Evolutionary conservation across 306 rosid species (phyloP).

Genomic region (Cicer bijugum): DNA sequence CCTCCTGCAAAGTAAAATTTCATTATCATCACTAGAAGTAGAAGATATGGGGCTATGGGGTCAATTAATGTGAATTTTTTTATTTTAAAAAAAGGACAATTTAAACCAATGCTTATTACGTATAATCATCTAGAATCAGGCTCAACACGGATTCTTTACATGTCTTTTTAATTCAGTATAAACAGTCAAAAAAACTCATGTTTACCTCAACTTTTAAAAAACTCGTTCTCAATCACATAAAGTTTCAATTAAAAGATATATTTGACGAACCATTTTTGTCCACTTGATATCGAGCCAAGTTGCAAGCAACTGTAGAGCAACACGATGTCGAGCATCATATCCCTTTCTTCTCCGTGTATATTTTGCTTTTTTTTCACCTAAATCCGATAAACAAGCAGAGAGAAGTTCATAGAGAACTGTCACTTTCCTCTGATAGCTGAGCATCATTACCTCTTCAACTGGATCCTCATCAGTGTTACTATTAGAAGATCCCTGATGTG

Average conservation of each 20-base stretch:
- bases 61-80: conserved; percentile 12
- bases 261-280: conserved; percentile 72
- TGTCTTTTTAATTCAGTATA: conserved; percentile 26
- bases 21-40: conserved; percentile 43
- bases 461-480: conserved; percentile 53
- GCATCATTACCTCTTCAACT: conserved; percentile 65
- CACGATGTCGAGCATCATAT: conserved; percentile 90
- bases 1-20: conserved; percentile 69
- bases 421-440: conserved; percentile 77
- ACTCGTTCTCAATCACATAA: conserved; percentile 18
- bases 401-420: conserved; percentile 78
- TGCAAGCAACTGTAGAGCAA: conserved; percentile 74
- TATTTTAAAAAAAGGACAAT: not conserved
- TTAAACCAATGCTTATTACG: not conserved
- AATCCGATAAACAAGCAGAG: conserved; percentile 82
- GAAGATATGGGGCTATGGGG: conserved; percentile 39
- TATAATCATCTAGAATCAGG: conserved; percentile 29
- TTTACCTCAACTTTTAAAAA: conserved; percentile 35
- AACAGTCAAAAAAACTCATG: conserved; percentile 8
- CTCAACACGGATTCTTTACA: conserved; percentile 29
- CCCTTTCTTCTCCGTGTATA: conserved; percentile 67
- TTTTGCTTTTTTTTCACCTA: conserved; percentile 54
- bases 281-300: conserved; percentile 92
- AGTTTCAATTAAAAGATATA: conserved; percentile 40
- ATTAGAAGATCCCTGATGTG: conserved; percentile 43